Base-by-base conservation (phyloP, 108 stramenopile species). In the Stephanodiscus minutulus region DNA sequence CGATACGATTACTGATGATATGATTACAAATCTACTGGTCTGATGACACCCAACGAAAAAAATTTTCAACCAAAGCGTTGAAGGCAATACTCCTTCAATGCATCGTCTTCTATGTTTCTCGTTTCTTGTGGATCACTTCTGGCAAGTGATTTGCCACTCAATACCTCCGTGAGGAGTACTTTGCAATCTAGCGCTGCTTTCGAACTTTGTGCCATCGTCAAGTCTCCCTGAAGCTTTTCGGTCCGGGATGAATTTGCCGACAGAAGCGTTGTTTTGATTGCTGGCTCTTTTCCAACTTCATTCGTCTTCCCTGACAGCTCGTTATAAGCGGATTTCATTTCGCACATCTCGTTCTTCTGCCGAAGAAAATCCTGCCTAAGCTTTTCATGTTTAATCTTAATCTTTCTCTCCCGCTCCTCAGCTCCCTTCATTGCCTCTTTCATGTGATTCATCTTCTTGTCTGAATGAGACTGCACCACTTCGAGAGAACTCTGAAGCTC, bases 241-340 rank as follows among this genome's bases (percentile, higher is more conserved):
- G 25, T 59, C 12, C 57, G 64, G 20, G 35, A 69, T 18, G 35
- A 6, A 18, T 58, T 56, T 7, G 5, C 33, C 41, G 39, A 44
- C 18, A 37, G 33, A 33, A 66, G 31, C 9, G 47, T 48, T 5
- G 62, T 55, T 20, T 71, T 71, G 18, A 22, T 53, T 17, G 57
- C 33, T 15, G 62, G 43, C 24, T 80, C 79, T 3, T 25, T 43
- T 25, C 63, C 58, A 13, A 55, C 59, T 48, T 73, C 56, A 17
- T 80, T 63, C 24, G 69, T 62, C 67, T 56, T 49, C 18, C 48
- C n/a, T 3, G 72, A 53, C 44, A 80, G 28, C 3, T 80, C 72
- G 5, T 61, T 39, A 18, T 73, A 31, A 7, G 61, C 55, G 10
- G 46, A 37, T 57, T 65, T 58, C 68, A 80, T 64, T 33, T 70